These are phyloP conservation scores for Hyaloscypha variabilis DNA, from an alignment of 495 filamentous ascomycete species.

Conservation along the genomic window DNA sequence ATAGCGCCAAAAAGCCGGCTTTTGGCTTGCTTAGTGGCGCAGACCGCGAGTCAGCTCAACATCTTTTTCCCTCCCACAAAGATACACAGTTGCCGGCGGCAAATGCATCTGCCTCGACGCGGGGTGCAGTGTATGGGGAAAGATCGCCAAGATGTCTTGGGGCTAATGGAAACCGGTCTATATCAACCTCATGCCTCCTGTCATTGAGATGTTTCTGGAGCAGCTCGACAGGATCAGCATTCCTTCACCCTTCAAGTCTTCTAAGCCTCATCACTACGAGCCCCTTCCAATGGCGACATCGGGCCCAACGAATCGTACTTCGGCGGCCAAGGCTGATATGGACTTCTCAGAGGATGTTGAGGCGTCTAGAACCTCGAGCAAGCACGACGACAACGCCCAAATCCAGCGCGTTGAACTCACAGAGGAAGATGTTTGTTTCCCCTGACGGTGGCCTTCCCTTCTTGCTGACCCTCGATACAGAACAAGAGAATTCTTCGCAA, in stretches of 20 bases:
- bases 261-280: background rate
- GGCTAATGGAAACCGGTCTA: background rate
- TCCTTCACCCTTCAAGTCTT: background rate
- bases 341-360: slow-evolving; percentile 11
- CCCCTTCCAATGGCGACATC: slow-evolving; percentile 10
- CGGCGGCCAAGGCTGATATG: slow-evolving; percentile 5
- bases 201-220: background rate
- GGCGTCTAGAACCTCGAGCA: slow-evolving; percentile 4
- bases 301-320: background rate
- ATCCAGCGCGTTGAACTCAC: slow-evolving; percentile 45
- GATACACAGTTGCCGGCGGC: background rate
- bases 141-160: background rate
- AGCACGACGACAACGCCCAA: background rate
- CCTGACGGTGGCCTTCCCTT: background rate
- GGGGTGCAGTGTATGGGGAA: slow-evolving; percentile 7
- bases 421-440: slow-evolving; percentile 45
- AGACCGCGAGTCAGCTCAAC: background rate
- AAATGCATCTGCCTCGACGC: slow-evolving; percentile 1
- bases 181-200: slow-evolving; percentile 7
- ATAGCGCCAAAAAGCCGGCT: background rate
- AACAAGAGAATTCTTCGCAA: slow-evolving; percentile 59
- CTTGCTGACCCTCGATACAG: slow-evolving; percentile 25
- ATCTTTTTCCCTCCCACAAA: background rate
- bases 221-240: background rate
- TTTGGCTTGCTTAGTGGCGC: background rate